Evolutionary conservation across 371 early-diverging fungal genomes (phyloP), one percentile per base, ranked within the genome.

Genomic region (Nematocida displodere): DNA sequence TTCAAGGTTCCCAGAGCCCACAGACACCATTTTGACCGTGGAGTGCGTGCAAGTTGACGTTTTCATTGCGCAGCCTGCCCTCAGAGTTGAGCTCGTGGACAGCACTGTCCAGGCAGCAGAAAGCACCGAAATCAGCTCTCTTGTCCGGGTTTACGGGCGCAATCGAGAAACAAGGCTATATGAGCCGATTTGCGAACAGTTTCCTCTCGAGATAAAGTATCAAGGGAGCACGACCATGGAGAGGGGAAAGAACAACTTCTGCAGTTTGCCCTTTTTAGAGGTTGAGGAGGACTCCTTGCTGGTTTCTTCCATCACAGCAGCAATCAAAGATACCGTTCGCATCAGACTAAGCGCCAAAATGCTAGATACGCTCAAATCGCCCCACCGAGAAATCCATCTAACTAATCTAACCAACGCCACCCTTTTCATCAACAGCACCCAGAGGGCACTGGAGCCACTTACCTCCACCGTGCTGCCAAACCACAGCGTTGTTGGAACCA

Each of bases 341-440:
- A 26, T 71, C 31, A 13, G 75, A n/a, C 75, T 71, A 4, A 71
- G 75, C 31, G 44, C 77, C 24, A 71, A 59, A 42, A 71, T 71
- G 46, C 31, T 71, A 13, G 75, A 71, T 28, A 20, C 59, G 15
- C 8, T 71, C 7, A 61, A 71, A 22, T 3, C 26, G 8, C 11
- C 59, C 20, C 24, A 58, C 17, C 48, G 50, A 36, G 56, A 33
- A 2, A 59, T 71, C 13, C 1, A 2, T 29, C 8, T 61, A 2
- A 71, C 75, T 22, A 71, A 71, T 22, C 54, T 59, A 2, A 71
- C 59, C 15, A 58, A 71, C 34, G 48, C 11, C 15, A 0, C 48
- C 20, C 26, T 71, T 13, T 1, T 24, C 7, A 15, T 39, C 24
- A 22, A 39, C 24, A 39, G 22, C 13, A n/a, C 8, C 13, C 29